Percentiles rank a stretch among this genome's conserved stretches.
These are phyloP conservation scores for Antitrichia curtipendula DNA, from an alignment of 225 moss, liverwort and hornwort species.

Conservation along the genomic window DNA sequence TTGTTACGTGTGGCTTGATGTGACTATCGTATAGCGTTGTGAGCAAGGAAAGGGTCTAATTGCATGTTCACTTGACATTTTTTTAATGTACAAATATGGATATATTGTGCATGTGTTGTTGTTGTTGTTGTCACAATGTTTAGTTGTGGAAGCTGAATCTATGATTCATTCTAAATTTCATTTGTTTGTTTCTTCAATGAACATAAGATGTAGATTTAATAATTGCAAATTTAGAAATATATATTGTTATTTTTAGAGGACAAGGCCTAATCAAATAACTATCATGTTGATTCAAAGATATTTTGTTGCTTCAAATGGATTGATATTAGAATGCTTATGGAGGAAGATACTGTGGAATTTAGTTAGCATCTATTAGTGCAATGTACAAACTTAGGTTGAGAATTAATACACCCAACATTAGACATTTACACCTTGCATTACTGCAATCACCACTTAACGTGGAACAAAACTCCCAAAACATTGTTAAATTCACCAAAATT, in stretches of 20 bases:
- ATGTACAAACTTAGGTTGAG: no score
- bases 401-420: neutral
- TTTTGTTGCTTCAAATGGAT: fast-evolving
- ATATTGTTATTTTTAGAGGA: neutral
- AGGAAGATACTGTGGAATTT: neutral
- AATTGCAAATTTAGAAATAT: neutral
- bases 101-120: neutral
- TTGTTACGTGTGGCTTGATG: no score
- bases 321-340: fast-evolving
- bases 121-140: neutral
- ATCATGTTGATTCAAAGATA: neutral
- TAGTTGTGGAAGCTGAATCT: fast-evolving
- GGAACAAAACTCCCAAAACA: neutral
- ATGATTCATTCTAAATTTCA: neutral
- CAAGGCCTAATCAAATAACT: neutral
- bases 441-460: neutral
- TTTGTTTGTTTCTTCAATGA: neutral
- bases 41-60: neutral
- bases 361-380: neutral
- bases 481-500: neutral
- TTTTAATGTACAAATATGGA: no score
- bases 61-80: neutral
- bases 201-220: no score
- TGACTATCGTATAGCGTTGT: neutral
- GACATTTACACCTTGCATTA: neutral